Percentiles rank a stretch among this genome's conserved stretches.
These are phyloP conservation scores for Rhododendron williamsianum DNA, from an alignment of 148 eudicot genomes.

Conservation along the genomic window DNA sequence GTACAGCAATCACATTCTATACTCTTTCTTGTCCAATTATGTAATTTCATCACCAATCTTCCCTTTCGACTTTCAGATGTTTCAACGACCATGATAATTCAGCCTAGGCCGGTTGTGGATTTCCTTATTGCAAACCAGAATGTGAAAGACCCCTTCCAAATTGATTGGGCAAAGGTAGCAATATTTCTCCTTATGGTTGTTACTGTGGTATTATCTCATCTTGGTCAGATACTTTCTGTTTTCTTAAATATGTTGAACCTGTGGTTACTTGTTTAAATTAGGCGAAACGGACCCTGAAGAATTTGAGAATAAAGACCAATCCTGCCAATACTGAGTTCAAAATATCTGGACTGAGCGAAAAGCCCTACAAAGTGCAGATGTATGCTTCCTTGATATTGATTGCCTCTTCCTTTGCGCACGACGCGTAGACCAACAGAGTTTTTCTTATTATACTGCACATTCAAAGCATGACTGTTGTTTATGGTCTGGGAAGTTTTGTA, in stretches of 20 bases:
- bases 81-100: too few relatives aligned
- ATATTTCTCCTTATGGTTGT: not conserved
- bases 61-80: too few relatives aligned
- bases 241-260: not conserved
- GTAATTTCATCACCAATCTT: too few relatives aligned
- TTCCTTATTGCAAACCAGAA: conserved; percentile 42
- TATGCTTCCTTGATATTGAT: conserved; percentile 5
- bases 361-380: conserved; percentile 30
- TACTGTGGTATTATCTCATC: too few relatives aligned
- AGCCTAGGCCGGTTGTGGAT: conserved; percentile 34
- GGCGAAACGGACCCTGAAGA: conserved; percentile 55
- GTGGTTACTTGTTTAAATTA: conserved; percentile 13
- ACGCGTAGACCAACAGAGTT: too few relatives aligned
- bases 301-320: conserved; percentile 33
- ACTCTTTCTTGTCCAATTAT: too few relatives aligned
- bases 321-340: conserved; percentile 50
- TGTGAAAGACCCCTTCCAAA: conserved; percentile 23
- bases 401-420: not conserved
- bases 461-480: not conserved
- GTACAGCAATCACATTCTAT: too few relatives aligned
- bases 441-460: not conserved
- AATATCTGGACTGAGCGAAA: conserved; percentile 50
- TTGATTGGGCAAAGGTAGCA: conserved; percentile 48
- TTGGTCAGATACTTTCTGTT: not conserved
- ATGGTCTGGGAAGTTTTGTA: not conserved